These are phyloP conservation scores for Aspergillus taichungensis DNA, from an alignment of 495 filamentous ascomycete species.

Conservation along the genomic window DNA sequence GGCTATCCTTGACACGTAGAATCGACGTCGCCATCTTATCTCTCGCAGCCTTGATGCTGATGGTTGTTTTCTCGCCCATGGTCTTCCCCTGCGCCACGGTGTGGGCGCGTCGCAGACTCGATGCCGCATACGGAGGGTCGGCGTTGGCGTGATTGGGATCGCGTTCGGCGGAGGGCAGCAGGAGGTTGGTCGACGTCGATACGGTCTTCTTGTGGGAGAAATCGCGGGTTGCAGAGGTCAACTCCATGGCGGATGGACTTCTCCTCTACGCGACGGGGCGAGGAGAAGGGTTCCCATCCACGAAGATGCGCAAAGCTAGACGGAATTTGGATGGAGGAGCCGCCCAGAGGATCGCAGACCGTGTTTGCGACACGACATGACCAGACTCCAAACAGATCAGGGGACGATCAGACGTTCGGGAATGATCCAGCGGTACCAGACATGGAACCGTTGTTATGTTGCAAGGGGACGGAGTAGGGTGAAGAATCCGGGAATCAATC, in stretches of 20 bases:
- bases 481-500: neutral
- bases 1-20: conserved; percentile 38
- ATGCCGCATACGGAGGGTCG: conserved; percentile 16
- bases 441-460: neutral
- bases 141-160: conserved; percentile 6
- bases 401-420: neutral
- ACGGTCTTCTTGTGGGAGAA: conserved; percentile 3
- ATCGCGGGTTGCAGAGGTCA: conserved; percentile 3
- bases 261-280: conserved; percentile 1
- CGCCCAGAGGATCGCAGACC: conserved; percentile 23
- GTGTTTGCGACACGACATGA: conserved; percentile 27
- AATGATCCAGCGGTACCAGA: neutral
- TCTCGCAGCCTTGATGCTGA: conserved; percentile 23
- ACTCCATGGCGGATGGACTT: conserved; percentile 10
- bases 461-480: neutral
- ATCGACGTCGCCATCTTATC: conserved; percentile 26
- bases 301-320: conserved; percentile 1
- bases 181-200: conserved; percentile 3
- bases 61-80: conserved; percentile 20
- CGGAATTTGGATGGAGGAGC: conserved; percentile 10
- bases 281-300: conserved; percentile 3
- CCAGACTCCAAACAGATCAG: conserved; percentile 8
- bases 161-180: conserved; percentile 5
- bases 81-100: conserved; percentile 33
- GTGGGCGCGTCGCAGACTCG: conserved; percentile 32